Base-by-base conservation (phyloP, 371 early-diverging fungal species). In the Rhizopus stolonifer region DNA sequence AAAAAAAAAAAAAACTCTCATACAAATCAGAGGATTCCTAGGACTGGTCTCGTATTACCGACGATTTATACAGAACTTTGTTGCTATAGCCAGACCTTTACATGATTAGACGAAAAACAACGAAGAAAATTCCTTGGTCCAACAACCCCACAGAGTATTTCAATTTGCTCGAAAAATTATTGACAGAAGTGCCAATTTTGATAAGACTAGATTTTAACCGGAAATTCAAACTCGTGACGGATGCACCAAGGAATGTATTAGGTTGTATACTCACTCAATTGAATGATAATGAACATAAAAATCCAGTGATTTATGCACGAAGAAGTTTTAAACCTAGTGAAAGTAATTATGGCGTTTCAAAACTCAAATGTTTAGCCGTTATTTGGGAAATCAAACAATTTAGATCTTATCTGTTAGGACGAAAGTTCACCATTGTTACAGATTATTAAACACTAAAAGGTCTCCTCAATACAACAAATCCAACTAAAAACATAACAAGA, bases 291-390 rank as follows among this genome's bases (percentile, higher is more conserved):
- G 14, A 17, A 4, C 38, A 38, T 14, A n/a, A 38, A 38, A 5
- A 38, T 29, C 33, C 48, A 18, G n/a, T 33, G 5, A 32, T 33
- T 19, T 48, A 48, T 18, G 10, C 34, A 1, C 31, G 48, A n/a
- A 14, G 48, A 21, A 14, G 24, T 9, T 8, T 46, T 5, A 25
- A 46, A 29, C 10, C 29, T 29, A 39, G 23, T 17, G 53, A 45
- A 45, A 2, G 15, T 11, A 53, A 45, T 45, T 53, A 53, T 25
- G 36, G 36, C 3, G 22, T 33, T 1, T 21, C 44, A 0, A 52
- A 52, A 44, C 24, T 44, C 1, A 34, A 52, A 32, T 44, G 43
- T 17, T 19, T 52, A 7, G 51, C 51, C 17, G 26, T 25, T 6
- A 18, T 51, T 2, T 40, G 40, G 40, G 51, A 26, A 2, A 31